Percentiles rank a stretch among this genome's conserved stretches.
These are phyloP conservation scores for Verticillium klebahnii DNA, from an alignment of 2,329 filamentous ascomycete genomes.

Conservation along the genomic window DNA sequence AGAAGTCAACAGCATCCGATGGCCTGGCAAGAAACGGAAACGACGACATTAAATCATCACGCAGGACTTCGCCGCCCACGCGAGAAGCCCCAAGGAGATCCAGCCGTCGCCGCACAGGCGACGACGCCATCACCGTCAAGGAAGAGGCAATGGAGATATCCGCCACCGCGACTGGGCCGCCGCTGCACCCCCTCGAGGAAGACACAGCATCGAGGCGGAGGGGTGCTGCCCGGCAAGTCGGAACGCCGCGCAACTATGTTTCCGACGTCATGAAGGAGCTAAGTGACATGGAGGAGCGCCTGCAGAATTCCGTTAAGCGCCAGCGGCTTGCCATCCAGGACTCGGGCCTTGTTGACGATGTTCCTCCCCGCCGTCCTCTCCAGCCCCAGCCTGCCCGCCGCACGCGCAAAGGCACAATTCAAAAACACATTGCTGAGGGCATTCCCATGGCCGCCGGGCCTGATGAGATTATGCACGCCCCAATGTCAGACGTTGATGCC, in stretches of 20 bases:
- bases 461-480: slow-evolving; percentile 13
- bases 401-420: neutral
- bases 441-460: slow-evolving; percentile 4
- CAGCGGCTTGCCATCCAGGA: slow-evolving; percentile 43
- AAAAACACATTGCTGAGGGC: slow-evolving; percentile 7
- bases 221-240: neutral
- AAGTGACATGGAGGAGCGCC: slow-evolving; percentile 42
- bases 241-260: neutral
- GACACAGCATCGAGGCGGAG: neutral
- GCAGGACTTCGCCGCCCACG: neutral
- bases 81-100: slow-evolving; percentile 5
- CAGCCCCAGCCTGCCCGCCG: neutral
- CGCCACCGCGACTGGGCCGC: neutral
- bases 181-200: neutral
- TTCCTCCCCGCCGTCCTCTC: neutral
- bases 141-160: neutral
- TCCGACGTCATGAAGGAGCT: slow-evolving; percentile 35
- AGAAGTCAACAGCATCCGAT: slow-evolving; percentile 20
- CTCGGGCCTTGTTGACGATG: slow-evolving; percentile 22
- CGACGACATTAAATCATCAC: neutral
- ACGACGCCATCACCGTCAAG: neutral
- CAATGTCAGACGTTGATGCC: slow-evolving; percentile 16
- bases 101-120: neutral
- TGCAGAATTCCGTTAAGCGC: slow-evolving; percentile 36
- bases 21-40: slow-evolving; percentile 6